Evolutionary conservation across 352 stramenopile genomes (phyloP), one percentile per base, ranked within the genome.

Genomic region (Phytopythium oedochilum): DNA sequence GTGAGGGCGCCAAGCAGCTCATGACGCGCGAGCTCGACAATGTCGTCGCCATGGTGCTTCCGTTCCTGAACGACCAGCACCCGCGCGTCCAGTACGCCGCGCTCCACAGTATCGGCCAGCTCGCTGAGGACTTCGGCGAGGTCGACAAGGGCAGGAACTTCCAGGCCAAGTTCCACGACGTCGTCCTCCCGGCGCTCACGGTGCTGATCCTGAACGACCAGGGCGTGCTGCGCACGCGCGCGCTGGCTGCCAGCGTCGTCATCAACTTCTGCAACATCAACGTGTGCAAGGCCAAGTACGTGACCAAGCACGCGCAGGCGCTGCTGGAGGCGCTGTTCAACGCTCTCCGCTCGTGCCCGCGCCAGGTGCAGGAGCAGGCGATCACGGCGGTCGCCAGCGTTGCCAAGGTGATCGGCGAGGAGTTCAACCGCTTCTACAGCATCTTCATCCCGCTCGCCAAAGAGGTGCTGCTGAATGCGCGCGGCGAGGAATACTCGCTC

Each of bases 131-230:
- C 66, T 93, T 93, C 49, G 80, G 81, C 32, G 73, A 92, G 47
- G 80, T 93, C 2, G 79, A 83, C n/a, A 85, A 87, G 62, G 76
- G 78, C 57, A 92, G 90, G 75, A 95, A 95, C 70, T 95, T 95
- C 55, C 83, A 93, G 62, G 79, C 81, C 28, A 86, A 83, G 52
- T 93, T 84, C 72, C 79, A 92, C 68, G 40, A 57, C 5, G 56
- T 70, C 11, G 66, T 93, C 22, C 53, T 95, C 25, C 85, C 85
- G 23, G 73, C 77, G 26, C 70, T 93, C 20, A 91, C 82, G 32
- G 68, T 61, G 31, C 59, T 92, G 44, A 64, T 95, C 52, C 61
- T 75, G 55, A 83, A 75, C 56, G 74, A 90, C 40, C 69, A 84
- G 55, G 60, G 59, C n/a, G 66, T 89, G 23, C 57, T 91, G 55